phyloP scores from a whole-genome alignment of 352 stramenopile species.

The Phytophthora fragariae region DNA sequence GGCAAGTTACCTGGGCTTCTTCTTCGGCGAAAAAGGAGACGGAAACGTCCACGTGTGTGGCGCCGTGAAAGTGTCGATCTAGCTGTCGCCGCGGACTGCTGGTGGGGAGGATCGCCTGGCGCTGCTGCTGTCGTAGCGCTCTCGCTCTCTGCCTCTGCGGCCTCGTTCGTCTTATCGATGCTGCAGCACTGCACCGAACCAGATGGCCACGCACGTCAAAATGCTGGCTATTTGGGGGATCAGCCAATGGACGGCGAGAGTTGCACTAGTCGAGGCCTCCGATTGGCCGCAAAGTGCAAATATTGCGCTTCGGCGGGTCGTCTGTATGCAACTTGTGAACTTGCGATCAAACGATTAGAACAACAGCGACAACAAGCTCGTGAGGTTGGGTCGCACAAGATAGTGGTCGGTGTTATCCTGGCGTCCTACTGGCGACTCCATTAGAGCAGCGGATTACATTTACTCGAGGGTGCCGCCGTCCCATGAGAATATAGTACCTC shows the following conservation, averaged over 20 bases:
- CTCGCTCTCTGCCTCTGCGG: constrained; percentile 32
- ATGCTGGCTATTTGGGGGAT: constrained; percentile 13
- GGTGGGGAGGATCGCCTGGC: constrained; percentile 11
- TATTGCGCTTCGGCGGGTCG: constrained; percentile 12
- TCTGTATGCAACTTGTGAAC: constrained; percentile 23
- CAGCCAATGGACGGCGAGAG: constrained; percentile 16
- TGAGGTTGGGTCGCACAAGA: not conserved
- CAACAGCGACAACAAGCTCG: constrained; percentile 8
- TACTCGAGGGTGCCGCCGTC: not conserved
- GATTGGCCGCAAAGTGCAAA: constrained; percentile 15
- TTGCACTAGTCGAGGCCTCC: constrained; percentile 6
- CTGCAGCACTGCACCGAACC: constrained; percentile 21
- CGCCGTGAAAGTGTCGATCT: constrained; percentile 28
- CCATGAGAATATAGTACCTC: not conserved
- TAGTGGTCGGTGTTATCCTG: constrained; percentile 11
- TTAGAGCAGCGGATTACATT: too few relatives aligned
- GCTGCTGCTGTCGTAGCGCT: constrained; percentile 16
- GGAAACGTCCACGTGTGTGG: constrained; percentile 20
- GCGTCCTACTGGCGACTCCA: not conserved
- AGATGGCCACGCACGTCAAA: constrained; percentile 32
- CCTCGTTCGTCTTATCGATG: constrained; percentile 35
- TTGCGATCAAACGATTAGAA: constrained; percentile 40
- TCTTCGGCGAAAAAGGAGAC: constrained; percentile 7
- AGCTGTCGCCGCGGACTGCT: not conserved
- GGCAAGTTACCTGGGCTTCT: constrained; percentile 14